Evolutionary conservation across 371 early-diverging fungal genomes (phyloP).

Genomic region (Rhizopus delemar): DNA sequence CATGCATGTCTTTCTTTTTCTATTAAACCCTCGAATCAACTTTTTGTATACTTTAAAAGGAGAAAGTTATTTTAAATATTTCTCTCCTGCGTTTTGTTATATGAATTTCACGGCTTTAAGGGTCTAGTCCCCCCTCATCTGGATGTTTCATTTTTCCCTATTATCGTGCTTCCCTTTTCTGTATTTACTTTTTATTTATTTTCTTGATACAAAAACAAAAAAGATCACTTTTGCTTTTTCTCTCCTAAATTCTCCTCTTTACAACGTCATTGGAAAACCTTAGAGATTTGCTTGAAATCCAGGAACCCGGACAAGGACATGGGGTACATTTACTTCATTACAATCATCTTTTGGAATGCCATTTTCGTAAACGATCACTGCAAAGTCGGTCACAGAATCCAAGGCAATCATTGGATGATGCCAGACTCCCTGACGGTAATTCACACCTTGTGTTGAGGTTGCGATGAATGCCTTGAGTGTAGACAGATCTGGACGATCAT

Average conservation of each 20-base stretch:
- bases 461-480: constrained; percentile 79
- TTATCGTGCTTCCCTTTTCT: too few relatives aligned
- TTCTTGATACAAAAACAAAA: background rate
- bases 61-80: background rate
- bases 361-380: constrained; percentile 72
- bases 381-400: constrained; percentile 60
- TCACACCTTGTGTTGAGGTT: constrained; percentile 76
- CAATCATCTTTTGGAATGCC: constrained; percentile 71
- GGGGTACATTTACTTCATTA: constrained; percentile 48
- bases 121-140: too few relatives aligned
- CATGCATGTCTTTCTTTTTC: too few relatives aligned
- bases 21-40: too few relatives aligned
- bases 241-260: too few relatives aligned
- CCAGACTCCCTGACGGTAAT: constrained; percentile 82
- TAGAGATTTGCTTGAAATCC: constrained; percentile 27
- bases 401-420: constrained; percentile 89
- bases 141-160: too few relatives aligned
- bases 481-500: constrained; percentile 67
- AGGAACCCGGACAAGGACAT: constrained; percentile 38
- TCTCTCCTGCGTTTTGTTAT: background rate
- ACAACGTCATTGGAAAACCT: background rate
- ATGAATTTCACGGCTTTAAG: background rate
- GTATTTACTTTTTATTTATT: too few relatives aligned
- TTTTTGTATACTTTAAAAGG: too few relatives aligned
- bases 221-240: background rate